Base-by-base conservation (phyloP, 2,329 filamentous ascomycete species). In the Pseudopyrenochaeta lycopersici region DNA sequence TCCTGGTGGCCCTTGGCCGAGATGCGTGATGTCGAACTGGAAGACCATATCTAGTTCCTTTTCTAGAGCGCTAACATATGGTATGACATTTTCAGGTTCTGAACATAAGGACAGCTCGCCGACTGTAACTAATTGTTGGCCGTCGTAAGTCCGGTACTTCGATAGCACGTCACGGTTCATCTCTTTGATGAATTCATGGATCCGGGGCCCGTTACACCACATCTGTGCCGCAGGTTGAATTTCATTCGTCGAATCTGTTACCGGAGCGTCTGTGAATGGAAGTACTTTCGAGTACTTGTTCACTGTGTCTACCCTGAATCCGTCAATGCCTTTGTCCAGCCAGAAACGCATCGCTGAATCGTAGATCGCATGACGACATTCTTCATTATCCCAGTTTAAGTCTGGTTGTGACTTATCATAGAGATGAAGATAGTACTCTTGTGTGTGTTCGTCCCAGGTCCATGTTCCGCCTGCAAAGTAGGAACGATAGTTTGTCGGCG, bases 111-210 rank as follows among this genome's bases (percentile, higher is more conserved):
- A 84, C 76, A 87, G 84, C 64, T 87, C 85, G 18, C 85, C 85
- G 0, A 87, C 84, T 9, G 84, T 85, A 52, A 86, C 83, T 0
- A 73, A 49, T 0, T 60, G 54, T 10, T 65, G 58, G 6, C 50
- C 50, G 45, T 73, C 70, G 35, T 66, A 72, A 2, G 84, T 81
- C 61, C 82, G 80, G 58, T 86, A 86, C 48, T 85, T 79, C 42
- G 79, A 78, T 1, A 88, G 72, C 0, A 86, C 79, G 17, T 79
- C 77, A 30, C 76, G 70, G 5, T 85, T 79, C 49, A 87, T 77
- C 29, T 82, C 84, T 39, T 80, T 78, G 44, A 88, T 73, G 56
- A 79, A 86, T 48, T 87, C 84, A 60, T 87, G 84, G 46, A 87
- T 74, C 2, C 83, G 76, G 0, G 85, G 85, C 0, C 85, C 85